These are phyloP conservation scores for Syzygium aqueum DNA, from an alignment of 345 rosid species.

Conservation along the genomic window DNA sequence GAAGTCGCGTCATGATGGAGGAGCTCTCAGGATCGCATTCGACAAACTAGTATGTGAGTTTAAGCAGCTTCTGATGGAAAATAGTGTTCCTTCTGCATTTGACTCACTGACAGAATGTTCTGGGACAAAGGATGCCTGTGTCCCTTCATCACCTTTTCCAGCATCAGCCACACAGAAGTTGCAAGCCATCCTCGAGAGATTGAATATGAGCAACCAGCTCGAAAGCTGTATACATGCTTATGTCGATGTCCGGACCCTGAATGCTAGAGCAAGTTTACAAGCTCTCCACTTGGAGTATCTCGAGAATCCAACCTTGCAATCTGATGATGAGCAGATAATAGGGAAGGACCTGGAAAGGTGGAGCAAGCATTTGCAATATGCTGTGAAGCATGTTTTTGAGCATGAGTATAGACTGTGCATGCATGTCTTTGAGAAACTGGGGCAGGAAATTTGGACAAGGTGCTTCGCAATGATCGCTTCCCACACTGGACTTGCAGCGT, in stretches of 20 bases:
- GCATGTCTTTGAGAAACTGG: conserved; percentile 24
- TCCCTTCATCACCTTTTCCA: conserved; percentile 2
- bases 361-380: conserved; percentile 44
- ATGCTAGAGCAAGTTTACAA: conserved; percentile 21
- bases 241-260: conserved; percentile 25
- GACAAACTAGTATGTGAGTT: conserved; percentile 45
- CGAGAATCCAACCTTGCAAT: conserved; percentile 23
- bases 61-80: conserved; percentile 32
- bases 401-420: conserved; percentile 42
- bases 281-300: conserved; percentile 41
- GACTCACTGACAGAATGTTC: not conserved
- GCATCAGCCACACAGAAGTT: conserved; percentile 24
- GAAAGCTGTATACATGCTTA: conserved; percentile 26
- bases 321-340: conserved; percentile 32
- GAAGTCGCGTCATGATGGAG: conserved; percentile 30
- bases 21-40: conserved; percentile 32
- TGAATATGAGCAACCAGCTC: conserved; percentile 24
- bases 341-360: conserved; percentile 38
- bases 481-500: conserved; percentile 31
- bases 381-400: conserved; percentile 36
- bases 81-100: conserved; percentile 6
- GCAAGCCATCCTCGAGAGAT: conserved; percentile 31
- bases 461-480: conserved; percentile 53
- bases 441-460: conserved; percentile 14
- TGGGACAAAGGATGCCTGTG: not conserved